phyloP scores from a whole-genome alignment of 148 eudicot genomes.

The Cornus controversa region DNA sequence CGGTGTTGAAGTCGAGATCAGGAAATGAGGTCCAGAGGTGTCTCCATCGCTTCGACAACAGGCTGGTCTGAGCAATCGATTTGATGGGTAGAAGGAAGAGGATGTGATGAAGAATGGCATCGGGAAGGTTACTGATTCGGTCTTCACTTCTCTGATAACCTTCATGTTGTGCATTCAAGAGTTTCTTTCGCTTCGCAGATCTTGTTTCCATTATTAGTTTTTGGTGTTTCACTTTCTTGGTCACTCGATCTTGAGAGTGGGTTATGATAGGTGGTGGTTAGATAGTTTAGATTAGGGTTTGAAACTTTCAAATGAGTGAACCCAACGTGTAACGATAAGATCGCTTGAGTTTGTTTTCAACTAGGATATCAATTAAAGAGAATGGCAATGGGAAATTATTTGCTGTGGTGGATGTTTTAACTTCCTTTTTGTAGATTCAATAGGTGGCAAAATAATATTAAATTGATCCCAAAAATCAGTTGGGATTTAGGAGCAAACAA shows the following conservation, averaged over 20 bases:
- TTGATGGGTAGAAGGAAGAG: constrained; percentile 49
- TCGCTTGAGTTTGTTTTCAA: constrained; percentile 9
- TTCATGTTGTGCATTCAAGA: background rate
- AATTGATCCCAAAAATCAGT: too few species aligned
- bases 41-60: constrained; percentile 51
- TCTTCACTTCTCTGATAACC: constrained; percentile 15
- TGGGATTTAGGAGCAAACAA: too few species aligned
- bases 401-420: background rate
- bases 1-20: constrained; percentile 60
- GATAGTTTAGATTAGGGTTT: constrained; percentile 20
- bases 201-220: constrained; percentile 55
- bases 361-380: background rate
- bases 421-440: background rate
- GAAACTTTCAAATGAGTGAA: constrained; percentile 31
- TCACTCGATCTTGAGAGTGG: background rate
- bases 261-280: background rate
- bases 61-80: constrained; percentile 40
- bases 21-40: constrained; percentile 52
- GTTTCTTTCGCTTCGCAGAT: constrained; percentile 51
- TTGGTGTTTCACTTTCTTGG: background rate
- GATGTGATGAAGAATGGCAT: constrained; percentile 48
- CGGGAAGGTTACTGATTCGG: constrained; percentile 59
- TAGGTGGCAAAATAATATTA: background rate
- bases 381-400: background rate
- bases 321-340: constrained; percentile 8